phyloP scores from a whole-genome alignment of 495 filamentous ascomycete species.

The Parathielavia appendiculata region DNA sequence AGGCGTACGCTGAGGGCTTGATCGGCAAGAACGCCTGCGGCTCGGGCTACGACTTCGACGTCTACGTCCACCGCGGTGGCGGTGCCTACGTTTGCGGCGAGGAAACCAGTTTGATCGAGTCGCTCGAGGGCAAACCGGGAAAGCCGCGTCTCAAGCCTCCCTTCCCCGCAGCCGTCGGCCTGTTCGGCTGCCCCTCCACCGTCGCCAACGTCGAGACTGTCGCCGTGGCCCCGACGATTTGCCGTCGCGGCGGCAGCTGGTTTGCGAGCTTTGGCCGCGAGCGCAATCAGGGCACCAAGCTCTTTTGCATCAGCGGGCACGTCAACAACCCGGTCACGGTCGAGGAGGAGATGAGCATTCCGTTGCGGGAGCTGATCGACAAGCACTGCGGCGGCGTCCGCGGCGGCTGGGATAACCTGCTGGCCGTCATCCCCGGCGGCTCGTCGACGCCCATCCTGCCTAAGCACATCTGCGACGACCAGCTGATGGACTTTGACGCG shows the following conservation, averaged over 20 bases:
- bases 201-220: constrained; percentile 98
- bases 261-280: constrained; percentile 90
- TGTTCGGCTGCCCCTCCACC: constrained; percentile 96
- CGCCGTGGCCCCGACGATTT: constrained; percentile 92
- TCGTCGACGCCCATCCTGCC: constrained; percentile 95
- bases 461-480: constrained; percentile 78
- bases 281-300: constrained; percentile 92
- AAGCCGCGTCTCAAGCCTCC: constrained; percentile 98
- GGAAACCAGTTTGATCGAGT: constrained; percentile 96
- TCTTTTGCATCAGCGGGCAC: constrained; percentile 97
- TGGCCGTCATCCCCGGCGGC: constrained; percentile 91
- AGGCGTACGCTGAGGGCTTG: constrained; percentile 87
- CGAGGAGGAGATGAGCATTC: constrained; percentile 98
- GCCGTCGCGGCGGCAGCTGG: constrained; percentile 86
- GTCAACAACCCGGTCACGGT: constrained; percentile 98
- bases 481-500: constrained; percentile 98
- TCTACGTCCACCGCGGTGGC: constrained; percentile 93
- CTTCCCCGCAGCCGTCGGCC: constrained; percentile 92
- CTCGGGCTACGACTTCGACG: constrained; percentile 94
- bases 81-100: constrained; percentile 98
- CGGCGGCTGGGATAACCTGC: constrained; percentile 96
- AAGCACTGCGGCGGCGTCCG: constrained; percentile 95
- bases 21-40: constrained; percentile 98
- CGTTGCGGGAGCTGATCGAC: constrained; percentile 89
- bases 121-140: constrained; percentile 94